Percentiles rank a stretch among this genome's conserved stretches.
Conservation (phyloP, 75 land plant species). For the Isoetes taiwanensis region DNA sequence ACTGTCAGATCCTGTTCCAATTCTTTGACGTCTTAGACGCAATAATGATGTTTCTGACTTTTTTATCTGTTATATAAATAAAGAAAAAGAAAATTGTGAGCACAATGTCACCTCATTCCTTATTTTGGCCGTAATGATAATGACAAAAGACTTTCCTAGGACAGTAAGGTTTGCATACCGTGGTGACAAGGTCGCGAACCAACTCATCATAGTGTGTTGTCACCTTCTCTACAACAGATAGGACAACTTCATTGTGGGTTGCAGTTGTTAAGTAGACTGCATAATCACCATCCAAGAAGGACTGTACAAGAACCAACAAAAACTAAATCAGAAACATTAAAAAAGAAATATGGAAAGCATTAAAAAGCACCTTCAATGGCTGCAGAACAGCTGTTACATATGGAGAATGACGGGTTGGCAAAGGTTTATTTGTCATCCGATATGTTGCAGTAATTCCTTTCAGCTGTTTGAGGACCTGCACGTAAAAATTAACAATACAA, state of each 20-base stretch:
- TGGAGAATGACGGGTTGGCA: conserved; percentile 79
- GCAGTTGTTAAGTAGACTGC: conserved; percentile 41
- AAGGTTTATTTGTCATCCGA: conserved; percentile 82
- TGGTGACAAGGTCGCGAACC: conserved; percentile 56
- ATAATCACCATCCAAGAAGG: conserved; percentile 55
- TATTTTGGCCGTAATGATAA: not conserved
- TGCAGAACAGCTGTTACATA: conserved; percentile 65
- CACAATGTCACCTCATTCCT: not conserved
- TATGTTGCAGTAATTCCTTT: conserved; percentile 86
- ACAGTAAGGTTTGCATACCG: conserved; percentile 33
- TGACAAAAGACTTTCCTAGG: not conserved
- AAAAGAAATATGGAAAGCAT: not conserved
- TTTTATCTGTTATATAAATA: conserved; percentile 37
- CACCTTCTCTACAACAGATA: conserved; percentile 37
- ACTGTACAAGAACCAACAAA: conserved; percentile 19
- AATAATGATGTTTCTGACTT: conserved; percentile 73
- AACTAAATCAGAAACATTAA: not conserved
- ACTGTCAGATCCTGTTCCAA: conserved; percentile 58
- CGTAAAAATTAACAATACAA: not conserved
- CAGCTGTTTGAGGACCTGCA: conserved; percentile 77
- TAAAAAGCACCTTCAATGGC: conserved; percentile 53
- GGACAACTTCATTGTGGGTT: conserved; percentile 32
- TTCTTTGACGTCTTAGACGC: conserved; percentile 51
- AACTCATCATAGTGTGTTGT: conserved; percentile 53
- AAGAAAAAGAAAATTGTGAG: not conserved